Evolutionary conservation across 2,329 filamentous ascomycete species (phyloP), one percentile per base, ranked within the genome.

Genomic region (Aspergillus brasiliensis): DNA sequence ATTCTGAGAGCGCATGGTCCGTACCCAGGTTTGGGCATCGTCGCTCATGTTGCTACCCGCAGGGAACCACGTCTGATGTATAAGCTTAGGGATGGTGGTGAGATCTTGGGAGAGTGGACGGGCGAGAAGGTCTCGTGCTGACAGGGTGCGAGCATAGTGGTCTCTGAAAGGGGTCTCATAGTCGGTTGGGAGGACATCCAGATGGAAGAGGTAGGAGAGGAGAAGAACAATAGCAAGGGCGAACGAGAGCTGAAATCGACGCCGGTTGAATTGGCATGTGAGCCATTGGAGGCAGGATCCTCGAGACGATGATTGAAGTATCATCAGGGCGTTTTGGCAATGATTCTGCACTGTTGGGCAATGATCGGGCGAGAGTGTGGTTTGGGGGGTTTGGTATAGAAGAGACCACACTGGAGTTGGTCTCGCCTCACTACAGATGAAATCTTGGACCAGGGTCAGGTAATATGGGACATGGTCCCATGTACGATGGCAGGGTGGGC

Each of bases 11-110:
- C 59, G 58, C 42, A 67, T 58, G 6, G 63, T 65, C 8, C 57
- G 17, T 1, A 67, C 65, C 65, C 65, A 67, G 15, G 48, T 8
- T 23, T 65, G 58, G 23, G 65, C 65, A 5, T 61, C 57, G 25
- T 62, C 62, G 27, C 62, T 64, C 65, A 67, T 67, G 59, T 66
- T 66, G 60, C 57, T 67, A 5, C 65, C 65, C 1, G 63, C 65
- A 0, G 65, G 65, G 25, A 67, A 67, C 65, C 65, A 67, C 56
- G 65, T 67, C 34, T 67, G 65, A 37, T 67, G 65, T 57, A 67
- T 66, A 5, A 67, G 46, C 46, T 64, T 67, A 10, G 65, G 65
- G 38, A 67, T 62, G 8, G 62, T 61, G 28, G 56, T 62, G 23
- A 46, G 49, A 25, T 67, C 63, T 6, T 28, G 6, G 8, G 63